Evolutionary conservation across 176 grass and related monocot species (phyloP).

Genomic region (Ensete ventricosum): DNA sequence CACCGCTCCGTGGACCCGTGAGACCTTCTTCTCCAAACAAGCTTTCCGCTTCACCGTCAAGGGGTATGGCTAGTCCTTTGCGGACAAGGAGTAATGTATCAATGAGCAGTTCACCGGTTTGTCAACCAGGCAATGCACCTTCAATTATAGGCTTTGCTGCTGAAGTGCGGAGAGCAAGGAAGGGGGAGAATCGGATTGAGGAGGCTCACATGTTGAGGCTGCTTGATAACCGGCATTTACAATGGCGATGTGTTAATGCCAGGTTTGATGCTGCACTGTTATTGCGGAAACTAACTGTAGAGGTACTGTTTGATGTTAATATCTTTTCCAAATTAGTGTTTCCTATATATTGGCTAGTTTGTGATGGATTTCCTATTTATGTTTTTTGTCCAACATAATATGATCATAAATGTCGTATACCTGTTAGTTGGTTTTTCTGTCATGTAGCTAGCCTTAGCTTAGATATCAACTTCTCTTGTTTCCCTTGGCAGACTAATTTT

Average conservation of each 20-base stretch:
- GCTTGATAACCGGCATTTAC: slow-evolving; percentile 38
- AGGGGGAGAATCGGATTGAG: slow-evolving; percentile 47
- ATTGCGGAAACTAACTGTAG: slow-evolving; percentile 28
- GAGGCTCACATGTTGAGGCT: slow-evolving; percentile 41
- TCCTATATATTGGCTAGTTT: slow-evolving; percentile 4
- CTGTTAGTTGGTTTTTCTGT: too few species aligned
- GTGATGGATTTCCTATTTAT: neutral
- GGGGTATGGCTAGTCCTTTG: slow-evolving; percentile 33
- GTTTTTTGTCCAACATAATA: neutral
- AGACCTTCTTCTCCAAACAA: slow-evolving; percentile 38
- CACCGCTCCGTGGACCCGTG: slow-evolving; percentile 18
- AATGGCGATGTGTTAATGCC: slow-evolving; percentile 39
- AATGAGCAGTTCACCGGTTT: neutral
- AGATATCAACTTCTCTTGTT: too few species aligned
- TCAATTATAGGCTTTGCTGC: slow-evolving; percentile 46
- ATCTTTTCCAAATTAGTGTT: slow-evolving; percentile 8
- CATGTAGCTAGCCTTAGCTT: too few species aligned
- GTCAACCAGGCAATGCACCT: slow-evolving; percentile 31
- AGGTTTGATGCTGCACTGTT: slow-evolving; percentile 20
- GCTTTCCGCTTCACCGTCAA: slow-evolving; percentile 18
- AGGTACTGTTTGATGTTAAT: slow-evolving; percentile 22
- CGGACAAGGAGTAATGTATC: slow-evolving; percentile 23
- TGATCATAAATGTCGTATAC: neutral
- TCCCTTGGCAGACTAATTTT: too few species aligned
- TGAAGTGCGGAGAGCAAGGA: slow-evolving; percentile 45